A percentile compares a stretch with the other conserved stretches of the same genome.
Conservation (phyloP, 108 stramenopile species). For the Cyclostephanos tholiformis region DNA sequence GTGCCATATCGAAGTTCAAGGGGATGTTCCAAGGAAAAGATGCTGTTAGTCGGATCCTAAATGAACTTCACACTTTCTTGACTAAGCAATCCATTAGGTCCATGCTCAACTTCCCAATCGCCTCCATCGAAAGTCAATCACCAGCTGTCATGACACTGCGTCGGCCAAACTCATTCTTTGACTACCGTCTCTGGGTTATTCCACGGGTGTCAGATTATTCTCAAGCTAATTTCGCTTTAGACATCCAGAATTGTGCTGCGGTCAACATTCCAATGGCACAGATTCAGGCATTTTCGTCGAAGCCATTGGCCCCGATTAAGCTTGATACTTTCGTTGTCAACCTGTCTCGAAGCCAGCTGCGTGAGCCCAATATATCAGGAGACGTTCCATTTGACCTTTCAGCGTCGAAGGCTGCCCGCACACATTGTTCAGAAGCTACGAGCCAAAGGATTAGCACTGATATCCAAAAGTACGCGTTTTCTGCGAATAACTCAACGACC, state of each 20-base stretch:
- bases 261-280: conserved; percentile 90
- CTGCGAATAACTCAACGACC: conserved; percentile 76
- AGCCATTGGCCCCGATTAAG: conserved; percentile 86
- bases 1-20: conserved; percentile 92
- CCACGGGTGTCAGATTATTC: conserved; percentile 87
- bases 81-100: conserved; percentile 64
- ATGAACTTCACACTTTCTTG: conserved; percentile 76
- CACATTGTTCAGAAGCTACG: conserved; percentile 90
- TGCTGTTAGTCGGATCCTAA: conserved; percentile 83
- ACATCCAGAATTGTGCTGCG: conserved; percentile 86
- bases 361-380: conserved; percentile 65
- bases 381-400: conserved; percentile 82
- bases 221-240: conserved; percentile 69
- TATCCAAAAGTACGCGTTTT: conserved; percentile 76
- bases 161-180: conserved; percentile 76
- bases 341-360: conserved; percentile 66
- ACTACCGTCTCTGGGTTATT: conserved; percentile 85
- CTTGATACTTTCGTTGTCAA: conserved; percentile 78
- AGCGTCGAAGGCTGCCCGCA: conserved; percentile 67
- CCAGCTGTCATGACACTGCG: conserved; percentile 72
- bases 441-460: conserved; percentile 81
- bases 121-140: conserved; percentile 47
- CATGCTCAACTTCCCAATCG: conserved; percentile 62
- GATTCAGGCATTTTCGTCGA: conserved; percentile 86
- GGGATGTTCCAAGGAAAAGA: conserved; percentile 95